Evolutionary conservation across 2,329 filamentous ascomycete species (phyloP).

Genomic region (Eutypa lata): DNA sequence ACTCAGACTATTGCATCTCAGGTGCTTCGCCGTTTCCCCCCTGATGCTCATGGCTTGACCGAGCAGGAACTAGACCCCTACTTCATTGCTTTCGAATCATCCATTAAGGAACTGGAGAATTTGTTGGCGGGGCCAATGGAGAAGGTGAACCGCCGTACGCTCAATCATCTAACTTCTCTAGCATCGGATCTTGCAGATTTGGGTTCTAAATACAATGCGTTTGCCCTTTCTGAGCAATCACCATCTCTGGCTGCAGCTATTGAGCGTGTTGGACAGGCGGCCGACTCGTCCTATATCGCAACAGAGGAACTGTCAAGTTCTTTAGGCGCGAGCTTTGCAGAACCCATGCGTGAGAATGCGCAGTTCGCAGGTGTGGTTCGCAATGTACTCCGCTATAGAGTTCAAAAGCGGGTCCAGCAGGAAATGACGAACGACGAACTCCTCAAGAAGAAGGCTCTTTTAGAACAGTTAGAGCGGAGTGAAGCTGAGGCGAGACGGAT

Average conservation of each 20-base stretch:
- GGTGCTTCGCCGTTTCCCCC: slow-evolving; percentile 76
- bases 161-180: slow-evolving; percentile 80
- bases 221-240: slow-evolving; percentile 89
- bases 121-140: slow-evolving; percentile 92
- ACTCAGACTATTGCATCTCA: slow-evolving; percentile 45
- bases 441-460: slow-evolving; percentile 74
- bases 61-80: slow-evolving; percentile 95
- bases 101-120: slow-evolving; percentile 86
- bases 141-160: slow-evolving; percentile 86
- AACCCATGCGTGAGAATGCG: slow-evolving; percentile 95
- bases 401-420: slow-evolving; percentile 92
- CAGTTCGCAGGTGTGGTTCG: slow-evolving; percentile 96
- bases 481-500: slow-evolving; percentile 91
- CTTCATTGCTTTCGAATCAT: slow-evolving; percentile 88
- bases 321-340: slow-evolving; percentile 90
- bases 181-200: slow-evolving; percentile 88
- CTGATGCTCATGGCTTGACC: slow-evolving; percentile 68
- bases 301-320: slow-evolving; percentile 87
- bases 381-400: slow-evolving; percentile 81
- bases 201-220: slow-evolving; percentile 94
- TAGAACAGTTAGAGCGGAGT: slow-evolving; percentile 89
- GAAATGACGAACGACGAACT: slow-evolving; percentile 96
- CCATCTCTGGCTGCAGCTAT: slow-evolving; percentile 87
- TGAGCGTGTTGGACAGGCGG: slow-evolving; percentile 89
- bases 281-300: slow-evolving; percentile 92